phyloP scores from a whole-genome alignment of 768 basidiomycete genomes.

The Cantharellus anzutake region DNA sequence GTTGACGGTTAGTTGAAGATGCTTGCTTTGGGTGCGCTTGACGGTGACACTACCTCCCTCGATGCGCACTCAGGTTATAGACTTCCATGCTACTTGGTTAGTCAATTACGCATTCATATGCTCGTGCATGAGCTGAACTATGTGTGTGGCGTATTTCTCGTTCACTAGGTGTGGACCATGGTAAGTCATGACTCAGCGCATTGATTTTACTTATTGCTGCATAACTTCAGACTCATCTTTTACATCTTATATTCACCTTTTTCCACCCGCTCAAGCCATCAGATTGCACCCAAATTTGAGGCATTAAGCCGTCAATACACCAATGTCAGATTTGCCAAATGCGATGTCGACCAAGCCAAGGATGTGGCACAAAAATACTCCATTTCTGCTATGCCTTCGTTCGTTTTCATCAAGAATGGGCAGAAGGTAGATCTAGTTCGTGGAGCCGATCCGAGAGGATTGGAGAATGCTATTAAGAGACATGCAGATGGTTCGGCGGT shows the following conservation, averaged over 20 bases:
- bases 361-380: conserved; percentile 47
- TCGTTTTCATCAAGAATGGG: conserved; percentile 52
- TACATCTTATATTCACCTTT: not conserved
- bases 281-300: conserved; percentile 62
- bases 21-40: not conserved
- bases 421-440: conserved; percentile 50
- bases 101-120: conserved; percentile 2
- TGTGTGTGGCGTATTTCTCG: conserved; percentile 4
- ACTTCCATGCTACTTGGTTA: conserved; percentile 74
- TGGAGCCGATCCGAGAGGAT: conserved; percentile 52
- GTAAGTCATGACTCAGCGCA: not conserved
- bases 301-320: conserved; percentile 45
- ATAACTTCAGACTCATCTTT: not conserved
- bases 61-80: conserved; percentile 30
- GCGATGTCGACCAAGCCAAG: conserved; percentile 30
- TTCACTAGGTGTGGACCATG: conserved; percentile 64
- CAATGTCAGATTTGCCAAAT: conserved; percentile 61
- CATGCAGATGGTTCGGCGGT: conserved; percentile 27
- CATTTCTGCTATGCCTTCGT: conserved; percentile 73
- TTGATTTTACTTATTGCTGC: not conserved
- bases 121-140: not conserved
- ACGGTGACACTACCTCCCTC: not conserved
- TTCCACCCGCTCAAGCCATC: conserved; percentile 20
- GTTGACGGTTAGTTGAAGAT: conserved; percentile 30
- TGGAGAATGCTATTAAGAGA: conserved; percentile 38